Base-by-base conservation (phyloP, 345 rosid species). In the Murraya paniculata region DNA sequence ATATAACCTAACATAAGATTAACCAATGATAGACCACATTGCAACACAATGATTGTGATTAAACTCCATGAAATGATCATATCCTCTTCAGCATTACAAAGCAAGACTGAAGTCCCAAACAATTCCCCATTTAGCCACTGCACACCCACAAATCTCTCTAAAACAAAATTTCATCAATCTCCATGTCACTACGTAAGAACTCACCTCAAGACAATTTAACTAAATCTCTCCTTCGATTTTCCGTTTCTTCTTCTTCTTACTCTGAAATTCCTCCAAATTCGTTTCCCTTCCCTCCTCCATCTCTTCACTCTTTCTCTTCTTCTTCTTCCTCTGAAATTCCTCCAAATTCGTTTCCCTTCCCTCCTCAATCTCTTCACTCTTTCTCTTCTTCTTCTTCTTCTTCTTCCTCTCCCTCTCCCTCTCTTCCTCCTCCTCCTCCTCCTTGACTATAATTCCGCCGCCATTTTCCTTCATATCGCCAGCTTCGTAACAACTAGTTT, bases 221-320 rank as follows among this genome's bases (percentile, higher is more conserved):
- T 38, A 78, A 57, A 56, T 58, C 28, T 35, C 38, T 64, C 30
- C 79, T 33, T 33, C 78, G 55, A 30, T 76, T 74, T 79, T 79
- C 39, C 74, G 79, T 82, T 59, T 87, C 77, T 77, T 87, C 86
- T 77, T 87, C 72, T 87, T 89, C 85, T 85, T 85, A 66, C 79
- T 83, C 69, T 59, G 78, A 70, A 22, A 76, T 59, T 79, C 89
- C 53, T 81, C 87, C 0, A 77, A 75, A 55, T 72, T 75, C 9
- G 66, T 71, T 48, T 77, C 82, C 27, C 33, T 77, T 67, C 74
- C 79, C 45, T 67, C 79, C 39, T 78, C 78, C 41, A 48, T 55
- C 72, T 81, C 81, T 68, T 64, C 79, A 66, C 60, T 79, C 81
- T 83, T 81, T 64, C 81, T 81, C 71, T 77, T 69, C 69, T 60